Percentiles rank a stretch among this genome's conserved stretches.
These are phyloP conservation scores for Skeletonema marinoi DNA, from an alignment of 108 stramenopile genomes.

Conservation along the genomic window DNA sequence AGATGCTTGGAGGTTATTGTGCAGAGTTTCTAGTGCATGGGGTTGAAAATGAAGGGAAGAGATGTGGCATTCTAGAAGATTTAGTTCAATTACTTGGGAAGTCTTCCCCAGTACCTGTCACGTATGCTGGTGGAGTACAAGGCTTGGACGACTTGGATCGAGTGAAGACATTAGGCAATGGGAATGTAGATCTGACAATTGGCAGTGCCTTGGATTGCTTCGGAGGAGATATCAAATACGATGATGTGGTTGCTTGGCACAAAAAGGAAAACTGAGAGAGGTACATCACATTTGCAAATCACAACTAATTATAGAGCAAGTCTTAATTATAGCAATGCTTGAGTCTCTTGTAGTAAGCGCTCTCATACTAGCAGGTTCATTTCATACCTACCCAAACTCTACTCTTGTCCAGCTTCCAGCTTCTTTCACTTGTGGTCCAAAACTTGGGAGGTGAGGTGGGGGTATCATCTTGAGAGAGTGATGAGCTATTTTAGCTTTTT, in stretches of 20 bases:
- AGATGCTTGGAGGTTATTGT: conserved; percentile 78
- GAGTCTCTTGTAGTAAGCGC: no score
- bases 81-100: conserved; percentile 88
- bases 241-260: conserved; percentile 95
- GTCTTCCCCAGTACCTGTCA: conserved; percentile 89
- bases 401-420: no score
- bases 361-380: no score
- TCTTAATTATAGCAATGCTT: no score
- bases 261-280: conserved; percentile 55
- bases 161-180: conserved; percentile 85
- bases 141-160: conserved; percentile 87
- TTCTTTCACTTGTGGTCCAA: no score
- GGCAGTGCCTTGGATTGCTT: conserved; percentile 98
- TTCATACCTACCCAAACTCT: no score
- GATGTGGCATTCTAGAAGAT: conserved; percentile 94
- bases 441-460: no score
- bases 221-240: conserved; percentile 90
- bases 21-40: conserved; percentile 98
- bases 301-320: no score
- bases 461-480: no score
- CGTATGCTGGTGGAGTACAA: conserved; percentile 97
- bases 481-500: no score
- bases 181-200: conserved; percentile 95
- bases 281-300: not conserved
- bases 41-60: conserved; percentile 97